Evolutionary conservation across 1,139 yeast species (phyloP), one percentile per base, ranked within the genome.

Genomic region (Candida tropicalis): DNA sequence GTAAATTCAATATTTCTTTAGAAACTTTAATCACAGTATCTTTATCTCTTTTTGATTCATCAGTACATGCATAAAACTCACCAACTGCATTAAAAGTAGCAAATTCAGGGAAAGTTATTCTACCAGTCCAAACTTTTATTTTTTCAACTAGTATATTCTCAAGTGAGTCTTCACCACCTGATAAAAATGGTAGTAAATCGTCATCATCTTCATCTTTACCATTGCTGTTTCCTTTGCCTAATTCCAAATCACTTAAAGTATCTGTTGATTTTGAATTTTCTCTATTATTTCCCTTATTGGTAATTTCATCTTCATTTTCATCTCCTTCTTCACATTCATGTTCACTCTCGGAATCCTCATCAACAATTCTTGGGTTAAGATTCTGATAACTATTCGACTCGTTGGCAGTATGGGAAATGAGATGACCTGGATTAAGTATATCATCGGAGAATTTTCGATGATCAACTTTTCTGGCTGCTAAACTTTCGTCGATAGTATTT

Each of bases 41-140:
- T 46, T 44, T 16, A 64, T 63, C 3, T 68, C 65, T 5, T 77
- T 62, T 11, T 43, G 46, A 12, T 43, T 59, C 59, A 35, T 62
- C 56, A 4, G 72, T 51, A 42, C 70, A 70, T 11, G 78, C 68
- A 34, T 75, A 62, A 51, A 75, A 81, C 20, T 60, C 62, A 3
- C 73, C 77, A 4, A 55, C 54, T 7, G 76, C 81, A 5, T 66
- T 57, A 50, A 83, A 78, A 9, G 70, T 62, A 1, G 81, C 75
- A 45, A 80, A 71, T 18, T 79, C 80, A 2, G 82, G 78, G 65
- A 83, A 82, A 3, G 70, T 62, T 5, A 83, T 66, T 13, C 63
- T 65, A 1, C 90, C 90, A 2, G 63, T 49, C 90, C 89, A 84
- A 6, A 81, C 54, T 3, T 46, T 32, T 5, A 48, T 41, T 2